phyloP scores from a whole-genome alignment of 2,329 filamentous ascomycete genomes.

The Pseudocercospora macadamiae region DNA sequence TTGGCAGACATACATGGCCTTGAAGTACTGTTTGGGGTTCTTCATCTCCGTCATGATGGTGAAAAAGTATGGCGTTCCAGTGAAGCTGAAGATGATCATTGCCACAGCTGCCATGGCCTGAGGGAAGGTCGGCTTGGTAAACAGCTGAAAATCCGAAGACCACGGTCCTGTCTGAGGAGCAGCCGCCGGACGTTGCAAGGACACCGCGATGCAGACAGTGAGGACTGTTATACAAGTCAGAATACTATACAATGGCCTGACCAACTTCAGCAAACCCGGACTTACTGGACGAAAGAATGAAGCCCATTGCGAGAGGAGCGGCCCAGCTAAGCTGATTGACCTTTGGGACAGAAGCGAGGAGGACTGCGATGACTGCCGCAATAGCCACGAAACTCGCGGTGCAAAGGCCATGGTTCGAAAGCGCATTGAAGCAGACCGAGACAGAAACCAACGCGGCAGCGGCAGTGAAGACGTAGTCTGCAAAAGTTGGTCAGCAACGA shows the following conservation, averaged over 20 bases:
- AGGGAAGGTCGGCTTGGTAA: background rate
- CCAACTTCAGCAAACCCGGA: too few relatives aligned
- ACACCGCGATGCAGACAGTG: constrained; percentile 39
- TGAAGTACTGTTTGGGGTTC: constrained; percentile 38
- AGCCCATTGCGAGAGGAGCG: constrained; percentile 39
- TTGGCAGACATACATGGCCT: constrained; percentile 37
- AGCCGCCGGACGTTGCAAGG: constrained; percentile 38
- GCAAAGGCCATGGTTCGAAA: constrained; percentile 36
- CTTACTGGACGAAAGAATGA: constrained; percentile 20
- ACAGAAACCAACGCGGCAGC: constrained; percentile 41
- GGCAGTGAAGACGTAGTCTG: constrained; percentile 32
- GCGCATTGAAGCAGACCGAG: constrained; percentile 29
- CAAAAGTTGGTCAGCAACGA: background rate
- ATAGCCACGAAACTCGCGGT: constrained; percentile 46
- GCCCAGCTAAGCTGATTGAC: constrained; percentile 38
- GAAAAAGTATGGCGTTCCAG: constrained; percentile 36
- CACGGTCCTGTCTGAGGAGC: constrained; percentile 36
- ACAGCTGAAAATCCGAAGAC: constrained; percentile 32
- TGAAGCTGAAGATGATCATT: constrained; percentile 18
- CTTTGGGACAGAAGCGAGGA: constrained; percentile 40
- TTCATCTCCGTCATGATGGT: constrained; percentile 46
- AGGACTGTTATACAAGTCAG: constrained; percentile 28
- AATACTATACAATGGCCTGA: too few relatives aligned
- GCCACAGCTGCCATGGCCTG: constrained; percentile 21
- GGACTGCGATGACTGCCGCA: constrained; percentile 44